A percentile compares a stretch with the other conserved stretches of the same genome.
phyloP scores from a whole-genome alignment of 768 basidiomycete species.

The Rhodotorula taiwanensis region DNA sequence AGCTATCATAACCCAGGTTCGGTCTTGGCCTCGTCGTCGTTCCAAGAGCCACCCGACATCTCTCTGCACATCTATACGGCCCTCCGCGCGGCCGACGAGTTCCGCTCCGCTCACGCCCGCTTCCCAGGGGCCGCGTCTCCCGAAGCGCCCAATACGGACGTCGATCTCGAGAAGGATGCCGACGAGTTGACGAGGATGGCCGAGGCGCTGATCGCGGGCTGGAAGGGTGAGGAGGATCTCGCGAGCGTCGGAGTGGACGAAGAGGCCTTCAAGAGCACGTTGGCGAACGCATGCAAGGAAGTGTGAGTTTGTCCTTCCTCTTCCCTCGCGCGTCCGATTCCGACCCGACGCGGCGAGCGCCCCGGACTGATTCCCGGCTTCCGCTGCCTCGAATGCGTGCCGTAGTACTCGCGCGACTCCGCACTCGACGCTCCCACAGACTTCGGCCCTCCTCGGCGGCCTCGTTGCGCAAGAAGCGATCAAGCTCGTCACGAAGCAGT shows the following conservation, averaged over 20 bases:
- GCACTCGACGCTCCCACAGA: conserved; percentile 76
- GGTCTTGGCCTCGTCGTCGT: conserved; percentile 10
- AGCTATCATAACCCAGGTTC: too few relatives aligned
- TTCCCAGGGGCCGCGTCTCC: conserved; percentile 42
- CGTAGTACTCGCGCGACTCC: conserved; percentile 71
- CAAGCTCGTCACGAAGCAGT: conserved; percentile 94
- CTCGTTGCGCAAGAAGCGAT: conserved; percentile 92
- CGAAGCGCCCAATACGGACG: neutral
- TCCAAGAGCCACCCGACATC: conserved; percentile 9
- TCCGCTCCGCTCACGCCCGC: conserved; percentile 39
- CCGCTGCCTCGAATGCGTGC: too few relatives aligned
- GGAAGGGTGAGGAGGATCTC: conserved; percentile 48
- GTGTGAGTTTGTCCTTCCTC: conserved; percentile 38
- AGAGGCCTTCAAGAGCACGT: conserved; percentile 51
- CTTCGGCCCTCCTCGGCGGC: conserved; percentile 86
- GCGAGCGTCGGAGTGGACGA: conserved; percentile 45
- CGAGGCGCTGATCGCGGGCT: conserved; percentile 48
- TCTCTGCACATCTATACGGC: conserved; percentile 44
- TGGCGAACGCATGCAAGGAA: conserved; percentile 31
- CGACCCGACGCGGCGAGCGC: too few relatives aligned
- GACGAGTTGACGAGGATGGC: conserved; percentile 20
- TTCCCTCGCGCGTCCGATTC: neutral
- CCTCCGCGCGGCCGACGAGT: conserved; percentile 43
- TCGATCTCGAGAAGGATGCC: conserved; percentile 49
- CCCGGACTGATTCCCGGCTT: neutral